Conservation (phyloP, 768 basidiomycete genomes). For the Clitopilus passeckerianus region DNA sequence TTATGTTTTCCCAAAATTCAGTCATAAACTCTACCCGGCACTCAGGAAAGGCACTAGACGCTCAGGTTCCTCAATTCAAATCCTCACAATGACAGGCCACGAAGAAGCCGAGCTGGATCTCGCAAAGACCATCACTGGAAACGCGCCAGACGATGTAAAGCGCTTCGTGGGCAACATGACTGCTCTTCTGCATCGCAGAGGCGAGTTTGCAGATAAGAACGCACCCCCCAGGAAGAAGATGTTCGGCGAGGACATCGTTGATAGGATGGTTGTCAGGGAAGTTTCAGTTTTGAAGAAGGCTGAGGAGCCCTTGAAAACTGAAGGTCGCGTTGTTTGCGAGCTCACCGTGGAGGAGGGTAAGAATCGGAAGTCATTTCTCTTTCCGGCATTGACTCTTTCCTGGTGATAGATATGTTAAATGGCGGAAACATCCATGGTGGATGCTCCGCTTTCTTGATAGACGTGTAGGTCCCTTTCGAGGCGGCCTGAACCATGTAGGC, state of each 20-base stretch:
- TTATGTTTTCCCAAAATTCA: not conserved
- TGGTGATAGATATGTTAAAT: slow-evolving; percentile 51
- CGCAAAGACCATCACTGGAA: slow-evolving; percentile 17
- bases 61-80: not conserved
- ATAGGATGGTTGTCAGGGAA: slow-evolving; percentile 28
- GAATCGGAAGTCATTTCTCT: not conserved
- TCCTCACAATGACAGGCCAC: not conserved
- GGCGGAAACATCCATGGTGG: slow-evolving; percentile 44
- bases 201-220: slow-evolving; percentile 8
- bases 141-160: slow-evolving; percentile 25
- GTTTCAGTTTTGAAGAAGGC: slow-evolving; percentile 35
- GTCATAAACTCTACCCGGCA: not conserved
- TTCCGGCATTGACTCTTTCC: not conserved
- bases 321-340: slow-evolving; percentile 42
- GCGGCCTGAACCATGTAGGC: too few relatives aligned
- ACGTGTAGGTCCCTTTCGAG: slow-evolving; percentile 27
- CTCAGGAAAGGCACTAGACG: not conserved
- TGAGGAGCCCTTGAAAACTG: slow-evolving; percentile 38
- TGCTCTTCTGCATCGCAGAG: slow-evolving; percentile 3
- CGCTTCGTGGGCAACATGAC: slow-evolving; percentile 9
- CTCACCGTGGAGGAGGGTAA: slow-evolving; percentile 38
- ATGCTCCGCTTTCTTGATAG: slow-evolving; percentile 49
- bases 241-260: slow-evolving; percentile 10
- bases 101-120: not conserved
- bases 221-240: slow-evolving; percentile 6